Evolutionary conservation across 2,329 filamentous ascomycete genomes (phyloP), one percentile per base, ranked within the genome.

Genomic region (Macroventuria anomochaeta): DNA sequence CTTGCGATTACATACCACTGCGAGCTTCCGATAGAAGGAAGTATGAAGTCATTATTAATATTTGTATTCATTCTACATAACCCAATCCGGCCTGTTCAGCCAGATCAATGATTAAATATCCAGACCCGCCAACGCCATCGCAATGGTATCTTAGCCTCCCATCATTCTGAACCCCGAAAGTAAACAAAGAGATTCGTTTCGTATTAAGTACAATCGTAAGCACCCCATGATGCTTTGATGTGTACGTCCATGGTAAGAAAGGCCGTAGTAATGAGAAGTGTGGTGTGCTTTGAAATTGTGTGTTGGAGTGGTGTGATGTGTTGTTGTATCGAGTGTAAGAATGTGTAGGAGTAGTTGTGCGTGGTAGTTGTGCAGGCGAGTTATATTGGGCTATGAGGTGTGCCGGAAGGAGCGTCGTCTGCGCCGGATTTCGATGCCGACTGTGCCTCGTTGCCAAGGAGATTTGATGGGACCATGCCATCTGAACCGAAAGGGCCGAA

Each of bases 191-290:
- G 28, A 53, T 53, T 53, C 50, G 50, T 53, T 18, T 25, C 42
- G 36, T 53, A 47, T 53, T 42, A 53, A 46, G 50, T 53, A 53
- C 49, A 53, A 32, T 47, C 36, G 29, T 52, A n/a, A n/a, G n/a
- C n/a, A n/a, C n/a, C n/a, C n/a, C n/a, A n/a, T n/a, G n/a, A n/a
- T n/a, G n/a, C n/a, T n/a, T n/a, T n/a, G n/a, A 15, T 32, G 17
- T 43, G 39, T 8, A 33, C 32, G n/a, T 10, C 17, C 3, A 10
- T 5, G 13, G 25, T 28, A 3, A 13, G n/a, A 11, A 20, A 36
- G 41, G 41, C 32, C 41, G 23, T 36, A 6, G 6, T 21, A 18
- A 29, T 29, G 42, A 31, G n/a, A 20, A 18, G 18, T 37, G 33
- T 36, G 13, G 21, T 38, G 18, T n/a, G n/a, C n/a, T n/a, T 17